A percentile compares a stretch with the other conserved stretches of the same genome.
Evolutionary conservation across 2,329 filamentous ascomycete genomes (phyloP).

Genomic region (Fusarium sp.): DNA sequence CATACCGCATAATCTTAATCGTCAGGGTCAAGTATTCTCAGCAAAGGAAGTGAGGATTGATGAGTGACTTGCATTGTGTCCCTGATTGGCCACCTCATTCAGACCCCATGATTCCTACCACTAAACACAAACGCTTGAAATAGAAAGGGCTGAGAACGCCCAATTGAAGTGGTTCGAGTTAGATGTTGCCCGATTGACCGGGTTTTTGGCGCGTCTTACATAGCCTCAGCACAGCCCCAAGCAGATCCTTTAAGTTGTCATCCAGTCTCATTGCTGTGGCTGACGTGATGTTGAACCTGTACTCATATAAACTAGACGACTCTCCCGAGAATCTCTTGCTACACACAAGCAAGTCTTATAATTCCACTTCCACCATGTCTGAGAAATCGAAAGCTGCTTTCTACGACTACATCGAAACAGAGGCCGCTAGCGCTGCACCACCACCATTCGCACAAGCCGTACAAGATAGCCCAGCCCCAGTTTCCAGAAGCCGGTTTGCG

Average conservation of each 20-base stretch:
- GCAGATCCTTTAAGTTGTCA: not conserved
- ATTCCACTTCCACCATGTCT: not conserved
- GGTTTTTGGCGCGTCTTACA: not conserved
- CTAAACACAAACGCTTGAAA: too few species aligned
- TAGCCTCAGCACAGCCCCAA: constrained; percentile 11
- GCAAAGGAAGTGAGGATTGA: too few species aligned
- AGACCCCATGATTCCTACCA: too few species aligned
- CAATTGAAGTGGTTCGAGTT: too few species aligned
- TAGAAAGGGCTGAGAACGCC: too few species aligned
- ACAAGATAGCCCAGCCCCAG: not conserved
- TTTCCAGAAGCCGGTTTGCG: not conserved
- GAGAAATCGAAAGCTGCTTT: not conserved
- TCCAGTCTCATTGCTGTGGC: not conserved
- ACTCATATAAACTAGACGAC: not conserved
- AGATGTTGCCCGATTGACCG: not conserved
- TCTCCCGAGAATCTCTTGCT: not conserved
- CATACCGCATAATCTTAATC: too few species aligned
- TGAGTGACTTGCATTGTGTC: too few species aligned
- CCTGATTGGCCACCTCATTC: too few species aligned
- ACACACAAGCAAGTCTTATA: not conserved
- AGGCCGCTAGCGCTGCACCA: constrained; percentile 1
- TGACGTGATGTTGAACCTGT: constrained; percentile 4
- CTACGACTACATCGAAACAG: not conserved
- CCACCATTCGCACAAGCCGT: constrained; percentile 2
- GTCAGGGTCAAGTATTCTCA: too few species aligned